Evolutionary conservation across 257 asterid species (phyloP).

Genomic region (Ballota nigra): DNA sequence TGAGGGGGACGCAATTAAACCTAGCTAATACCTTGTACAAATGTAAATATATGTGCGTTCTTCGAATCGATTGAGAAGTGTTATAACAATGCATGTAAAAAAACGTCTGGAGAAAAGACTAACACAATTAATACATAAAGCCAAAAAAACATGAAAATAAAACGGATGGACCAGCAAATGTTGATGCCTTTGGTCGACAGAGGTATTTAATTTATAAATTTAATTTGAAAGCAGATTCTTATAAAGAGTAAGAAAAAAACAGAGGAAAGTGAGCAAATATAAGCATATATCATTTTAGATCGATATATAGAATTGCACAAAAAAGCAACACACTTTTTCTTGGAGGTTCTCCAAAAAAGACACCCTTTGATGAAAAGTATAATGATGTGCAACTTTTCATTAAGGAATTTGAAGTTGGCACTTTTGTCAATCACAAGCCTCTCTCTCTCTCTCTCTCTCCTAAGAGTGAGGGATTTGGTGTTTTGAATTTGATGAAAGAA

Average conservation of each 20-base stretch:
- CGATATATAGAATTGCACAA: slow-evolving; percentile 21
- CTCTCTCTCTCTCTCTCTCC: slow-evolving; percentile 29
- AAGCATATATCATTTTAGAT: slow-evolving; percentile 25
- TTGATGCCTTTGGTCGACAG: slow-evolving; percentile 33
- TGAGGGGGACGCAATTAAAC: no score
- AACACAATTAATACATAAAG: no score
- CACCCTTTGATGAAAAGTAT: slow-evolving; percentile 50
- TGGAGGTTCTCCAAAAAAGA: slow-evolving; percentile 29
- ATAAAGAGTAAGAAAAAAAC: neutral
- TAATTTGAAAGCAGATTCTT: slow-evolving; percentile 56
- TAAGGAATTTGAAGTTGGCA: slow-evolving; percentile 40
- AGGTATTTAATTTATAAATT: slow-evolving; percentile 10
- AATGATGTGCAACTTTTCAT: slow-evolving; percentile 63
- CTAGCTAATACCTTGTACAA: no score
- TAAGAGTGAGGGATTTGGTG: slow-evolving; percentile 52
- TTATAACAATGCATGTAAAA: no score
- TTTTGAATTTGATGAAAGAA: slow-evolving; percentile 25
- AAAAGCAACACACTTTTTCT: slow-evolving; percentile 39
- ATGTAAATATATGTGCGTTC: no score
- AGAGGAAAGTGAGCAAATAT: slow-evolving; percentile 24
- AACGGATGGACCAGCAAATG: slow-evolving; percentile 21
- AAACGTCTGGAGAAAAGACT: no score
- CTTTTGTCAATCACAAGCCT: slow-evolving; percentile 70
- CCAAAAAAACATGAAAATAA: neutral
- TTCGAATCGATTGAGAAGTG: no score